A percentile compares a stretch with the other conserved stretches of the same genome.
Conservation (phyloP, 345 rosid species). For the Conringia planisiliqua region DNA sequence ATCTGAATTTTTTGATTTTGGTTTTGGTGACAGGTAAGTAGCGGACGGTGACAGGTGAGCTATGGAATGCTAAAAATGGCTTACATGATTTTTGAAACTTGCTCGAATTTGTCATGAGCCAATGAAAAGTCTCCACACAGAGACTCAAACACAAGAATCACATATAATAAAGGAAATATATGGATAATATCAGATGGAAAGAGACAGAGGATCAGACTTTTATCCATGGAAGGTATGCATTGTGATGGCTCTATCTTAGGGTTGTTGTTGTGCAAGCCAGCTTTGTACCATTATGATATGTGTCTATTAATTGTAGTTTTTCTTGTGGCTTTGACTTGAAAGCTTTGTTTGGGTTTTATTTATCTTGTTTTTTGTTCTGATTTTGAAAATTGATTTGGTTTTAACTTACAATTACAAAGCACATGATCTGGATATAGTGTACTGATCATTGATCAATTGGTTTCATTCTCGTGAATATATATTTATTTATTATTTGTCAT, state of each 20-base stretch:
- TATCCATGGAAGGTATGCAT: slow-evolving; percentile 17
- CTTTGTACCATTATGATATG: slow-evolving; percentile 21
- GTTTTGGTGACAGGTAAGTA: slow-evolving; percentile 21
- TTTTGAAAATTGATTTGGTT: neutral
- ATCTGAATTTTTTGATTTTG: slow-evolving; percentile 21
- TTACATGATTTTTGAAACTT: slow-evolving; percentile 20
- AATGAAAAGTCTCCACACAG: slow-evolving; percentile 14
- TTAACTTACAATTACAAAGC: slow-evolving; percentile 3
- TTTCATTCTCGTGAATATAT: neutral
- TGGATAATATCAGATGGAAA: slow-evolving; percentile 20
- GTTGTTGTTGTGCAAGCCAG: slow-evolving; percentile 35
- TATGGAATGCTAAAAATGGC: slow-evolving; percentile 16
- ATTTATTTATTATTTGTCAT: neutral
- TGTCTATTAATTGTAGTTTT: slow-evolving; percentile 6
- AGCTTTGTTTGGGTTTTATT: neutral
- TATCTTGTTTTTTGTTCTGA: neutral
- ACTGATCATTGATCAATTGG: neutral
- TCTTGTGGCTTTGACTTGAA: neutral
- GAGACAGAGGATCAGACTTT: slow-evolving; percentile 23
- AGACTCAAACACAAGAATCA: slow-evolving; percentile 6
- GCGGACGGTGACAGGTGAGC: slow-evolving; percentile 27
- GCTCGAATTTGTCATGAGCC: slow-evolving; percentile 23
- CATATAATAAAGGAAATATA: slow-evolving; percentile 10
- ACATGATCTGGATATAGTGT: slow-evolving; percentile 2
- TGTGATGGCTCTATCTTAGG: slow-evolving; percentile 15